phyloP scores from a whole-genome alignment of 257 asterid species.

The Primulina tabacum region DNA sequence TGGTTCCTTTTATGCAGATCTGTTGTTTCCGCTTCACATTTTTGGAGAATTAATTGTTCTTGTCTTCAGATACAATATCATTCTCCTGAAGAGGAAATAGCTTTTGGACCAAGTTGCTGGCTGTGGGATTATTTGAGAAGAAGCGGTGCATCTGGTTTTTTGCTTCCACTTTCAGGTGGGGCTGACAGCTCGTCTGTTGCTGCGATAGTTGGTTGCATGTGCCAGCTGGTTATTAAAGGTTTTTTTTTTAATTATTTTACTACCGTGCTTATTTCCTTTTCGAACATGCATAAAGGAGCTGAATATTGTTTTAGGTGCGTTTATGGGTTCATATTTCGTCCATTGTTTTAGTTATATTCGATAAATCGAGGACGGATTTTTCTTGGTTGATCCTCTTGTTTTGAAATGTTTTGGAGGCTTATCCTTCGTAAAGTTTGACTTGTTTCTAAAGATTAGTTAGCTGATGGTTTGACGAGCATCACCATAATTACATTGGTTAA shows the following conservation, averaged over 20 bases:
- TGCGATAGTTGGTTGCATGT: conserved; percentile 97
- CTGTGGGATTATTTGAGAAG: conserved; percentile 95
- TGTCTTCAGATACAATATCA: conserved; percentile 70
- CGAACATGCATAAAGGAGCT: conserved; percentile 9
- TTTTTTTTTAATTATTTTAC: conserved; percentile 22
- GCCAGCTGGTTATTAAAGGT: conserved; percentile 95
- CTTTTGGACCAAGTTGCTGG: conserved; percentile 97
- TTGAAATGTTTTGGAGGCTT: too few relatives aligned
- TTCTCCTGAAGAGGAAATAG: conserved; percentile 95
- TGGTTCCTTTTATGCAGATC: conserved; percentile 1
- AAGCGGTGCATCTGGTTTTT: conserved; percentile 93
- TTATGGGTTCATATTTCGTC: not conserved
- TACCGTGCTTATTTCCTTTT: conserved; percentile 3
- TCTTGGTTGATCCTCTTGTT: not conserved
- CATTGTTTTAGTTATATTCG: not conserved
- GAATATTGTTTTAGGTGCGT: conserved; percentile 15
- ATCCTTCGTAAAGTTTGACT: not conserved
- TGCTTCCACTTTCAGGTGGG: conserved; percentile 98
- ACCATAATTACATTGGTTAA: not conserved
- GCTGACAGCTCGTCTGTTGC: conserved; percentile 98
- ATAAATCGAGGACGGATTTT: not conserved
- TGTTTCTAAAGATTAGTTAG: not conserved
- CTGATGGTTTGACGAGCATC: not conserved
- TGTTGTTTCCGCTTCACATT: conserved; percentile 10
- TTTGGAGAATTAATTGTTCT: conserved; percentile 12